Base-by-base conservation (phyloP, 1,139 yeast genomes). In the Yamadazyma trypodendri region DNA sequence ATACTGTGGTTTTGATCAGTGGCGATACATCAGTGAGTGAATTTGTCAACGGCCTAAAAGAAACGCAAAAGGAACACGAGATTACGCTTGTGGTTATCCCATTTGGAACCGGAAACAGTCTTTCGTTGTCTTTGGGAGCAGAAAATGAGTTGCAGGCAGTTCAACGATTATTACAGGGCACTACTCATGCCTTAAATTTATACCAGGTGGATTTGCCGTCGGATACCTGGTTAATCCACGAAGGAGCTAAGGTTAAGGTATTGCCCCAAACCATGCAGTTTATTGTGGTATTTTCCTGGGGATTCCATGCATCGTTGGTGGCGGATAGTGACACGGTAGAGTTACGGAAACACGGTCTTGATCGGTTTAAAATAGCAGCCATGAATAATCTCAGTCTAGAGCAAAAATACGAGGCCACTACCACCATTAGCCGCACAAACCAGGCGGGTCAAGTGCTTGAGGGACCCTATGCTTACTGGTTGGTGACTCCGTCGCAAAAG, bases 11-110 rank as follows among this genome's bases (percentile, higher is more conserved):
- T 1, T 63, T 89, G 29, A 60, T 89, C 16, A 84, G 95, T 34
- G 97, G 97, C 1, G 97, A 89, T 52, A 89, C 97, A 0, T 81
- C 95, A 1, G 66, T 88, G 10, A 79, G 75, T 36, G 97, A 89
- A 56, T 79, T 89, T 42, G 53, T 87, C 40, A 88, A 89, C 54
- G 67, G 68, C 2, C 53, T 84, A 12, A 35, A 39, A 1, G 29
- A 37, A 1, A 35, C 22, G 3, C 34, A 30, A 7, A 20, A 33
- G 3, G 37, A 18, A 18, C 21, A 35, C 1, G 46, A 55, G 2
- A 35, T 72, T 31, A 52, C 56, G 11, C 36, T 85, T 2, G 62
- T 69, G 9, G 73, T 80, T 3, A 62, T 89, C 16, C 95, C 97
- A 0, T 70, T 81, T 38, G 97, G 97, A 1, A 83, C 96, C 0